Conservation (phyloP, 108 stramenopile genomes). For the Cylindrotheca fusiformis region DNA sequence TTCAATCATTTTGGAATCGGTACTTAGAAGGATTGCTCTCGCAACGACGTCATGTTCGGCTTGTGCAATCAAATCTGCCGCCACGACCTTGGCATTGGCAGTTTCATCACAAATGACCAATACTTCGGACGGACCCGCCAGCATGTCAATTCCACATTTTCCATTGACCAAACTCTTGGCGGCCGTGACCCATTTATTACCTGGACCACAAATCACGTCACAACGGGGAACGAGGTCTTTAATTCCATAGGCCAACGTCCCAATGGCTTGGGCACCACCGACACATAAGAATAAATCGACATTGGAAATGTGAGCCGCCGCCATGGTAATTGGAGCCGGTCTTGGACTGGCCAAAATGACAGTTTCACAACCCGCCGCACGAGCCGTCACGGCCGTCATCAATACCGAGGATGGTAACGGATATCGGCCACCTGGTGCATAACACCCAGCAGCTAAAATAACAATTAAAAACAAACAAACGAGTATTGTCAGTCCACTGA, state of each 20-base stretch:
- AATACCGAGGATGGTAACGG: slow-evolving; percentile 96
- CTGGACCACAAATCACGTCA: slow-evolving; percentile 98
- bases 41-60: slow-evolving; percentile 99
- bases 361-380: slow-evolving; percentile 90
- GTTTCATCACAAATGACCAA: slow-evolving; percentile 95
- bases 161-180: slow-evolving; percentile 94
- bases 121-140: slow-evolving; percentile 98
- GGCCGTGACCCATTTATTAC: slow-evolving; percentile 99
- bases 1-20: slow-evolving; percentile 52
- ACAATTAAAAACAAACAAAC: not conserved
- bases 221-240: slow-evolving; percentile 49
- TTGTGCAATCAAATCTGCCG: slow-evolving; percentile 98
- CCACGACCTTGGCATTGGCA: slow-evolving; percentile 89
- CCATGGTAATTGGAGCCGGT: slow-evolving; percentile 91
- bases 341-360: slow-evolving; percentile 92
- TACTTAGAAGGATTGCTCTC: slow-evolving; percentile 88
- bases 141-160: slow-evolving; percentile 97
- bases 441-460: slow-evolving; percentile 90
- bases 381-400: slow-evolving; percentile 98
- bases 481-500: too few relatives aligned
- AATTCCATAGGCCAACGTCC: slow-evolving; percentile 92
- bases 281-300: slow-evolving; percentile 87
- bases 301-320: slow-evolving; percentile 86
- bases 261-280: slow-evolving; percentile 97
- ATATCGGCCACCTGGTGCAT: slow-evolving; percentile 98